Evolutionary conservation across 208 protist species (phyloP), one percentile per base, ranked within the genome.

Genomic region (Crithidia fasciculata): DNA sequence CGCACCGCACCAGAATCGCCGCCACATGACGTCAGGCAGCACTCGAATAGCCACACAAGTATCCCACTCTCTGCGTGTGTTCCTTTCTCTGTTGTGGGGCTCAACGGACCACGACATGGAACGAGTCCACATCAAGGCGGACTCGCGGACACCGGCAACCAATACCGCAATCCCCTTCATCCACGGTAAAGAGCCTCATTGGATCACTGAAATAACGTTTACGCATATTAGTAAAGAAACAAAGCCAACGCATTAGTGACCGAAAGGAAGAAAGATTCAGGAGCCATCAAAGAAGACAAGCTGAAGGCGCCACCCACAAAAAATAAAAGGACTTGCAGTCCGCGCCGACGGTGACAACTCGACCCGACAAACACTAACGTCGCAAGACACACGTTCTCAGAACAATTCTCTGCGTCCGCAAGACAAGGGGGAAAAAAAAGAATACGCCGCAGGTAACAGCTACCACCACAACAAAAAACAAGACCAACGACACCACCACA

Each of bases 361-460:
- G 28, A 28, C 28, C 28, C 28, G 39, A 63, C 53, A 64, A 36
- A 71, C 9, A 72, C 53, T 49, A 52, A 62, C 67, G 62, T 41
- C 37, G 5, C 55, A n/a, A 57, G 7, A 57, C 19, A n/a, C 13
- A 57, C 50, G 28, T 28, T 28, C 28, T 28, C 28, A 28, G 28
- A 28, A 28, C 28, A 28, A 2, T 28, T 28, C 16, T 5, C 13
- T 8, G 36, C 50, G 12, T 52, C 12, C 18, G 41, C 45, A 49
- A 49, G 12, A 28, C n/a, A 65, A 58, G 28, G 28, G 28, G 0
- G 28, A 45, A 76, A 55, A 69, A 13, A 59, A 2, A 61, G 57
- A 61, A n/a, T 55, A 8, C 15, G 13, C 52, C 52, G 15, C 13
- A 8, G 7, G 57, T 13, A 45, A 6, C 8, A 61, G 28, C 28